Conservation (phyloP, 306 rosid species). For the Gynostemma pentaphyllum region DNA sequence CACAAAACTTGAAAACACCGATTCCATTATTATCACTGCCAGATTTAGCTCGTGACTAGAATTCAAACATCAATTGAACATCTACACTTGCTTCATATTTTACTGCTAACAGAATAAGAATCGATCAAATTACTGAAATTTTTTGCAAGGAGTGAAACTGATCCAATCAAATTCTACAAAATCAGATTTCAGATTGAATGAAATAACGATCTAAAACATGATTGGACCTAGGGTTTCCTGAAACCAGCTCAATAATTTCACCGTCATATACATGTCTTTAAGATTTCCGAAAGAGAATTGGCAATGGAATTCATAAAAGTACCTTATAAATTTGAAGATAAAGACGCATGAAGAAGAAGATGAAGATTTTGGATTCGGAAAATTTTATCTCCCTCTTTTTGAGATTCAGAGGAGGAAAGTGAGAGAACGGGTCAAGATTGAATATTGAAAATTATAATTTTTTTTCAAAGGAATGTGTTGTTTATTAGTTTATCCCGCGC, state of each 20-base stretch:
- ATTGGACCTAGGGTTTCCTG: neutral
- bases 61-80: neutral
- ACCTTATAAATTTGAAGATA: neutral
- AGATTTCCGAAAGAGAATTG: neutral
- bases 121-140: neutral
- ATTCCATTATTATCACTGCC: neutral
- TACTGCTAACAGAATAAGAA: neutral
- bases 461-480: too few relatives aligned
- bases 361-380: neutral
- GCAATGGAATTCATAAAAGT: neutral
- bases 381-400: neutral
- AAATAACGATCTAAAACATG: neutral
- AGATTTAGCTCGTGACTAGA: neutral
- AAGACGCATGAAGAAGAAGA: neutral
- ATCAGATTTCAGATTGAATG: neutral
- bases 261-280: neutral
- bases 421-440: constrained; percentile 1
- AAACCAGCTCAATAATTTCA: constrained; percentile 1
- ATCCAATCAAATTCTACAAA: neutral
- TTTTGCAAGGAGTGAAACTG: neutral
- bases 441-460: too few relatives aligned
- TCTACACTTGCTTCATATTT: neutral
- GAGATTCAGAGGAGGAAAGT: neutral
- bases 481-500: constrained; percentile 7
- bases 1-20: constrained; percentile 21